Evolutionary conservation across 2,329 filamentous ascomycete genomes (phyloP).

Genomic region (Coniochaeta ligniaria): DNA sequence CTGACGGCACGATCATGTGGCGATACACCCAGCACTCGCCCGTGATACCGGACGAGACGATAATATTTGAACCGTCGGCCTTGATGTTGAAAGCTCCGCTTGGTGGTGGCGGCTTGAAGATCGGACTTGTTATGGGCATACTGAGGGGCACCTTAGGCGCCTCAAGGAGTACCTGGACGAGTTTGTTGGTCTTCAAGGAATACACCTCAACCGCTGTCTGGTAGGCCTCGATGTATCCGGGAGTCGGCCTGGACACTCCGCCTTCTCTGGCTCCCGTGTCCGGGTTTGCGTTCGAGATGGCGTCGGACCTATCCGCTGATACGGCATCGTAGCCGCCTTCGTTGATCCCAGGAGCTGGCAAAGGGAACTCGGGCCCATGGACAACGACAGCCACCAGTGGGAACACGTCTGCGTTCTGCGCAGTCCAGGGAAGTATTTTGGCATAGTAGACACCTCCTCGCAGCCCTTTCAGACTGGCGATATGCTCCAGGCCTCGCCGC

Average conservation of each 20-base stretch:
- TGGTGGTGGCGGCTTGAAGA: slow-evolving; percentile 62
- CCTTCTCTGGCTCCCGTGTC: slow-evolving; percentile 18
- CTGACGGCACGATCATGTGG: slow-evolving; percentile 35
- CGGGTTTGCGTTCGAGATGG: slow-evolving; percentile 32
- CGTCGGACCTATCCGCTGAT: slow-evolving; percentile 29
- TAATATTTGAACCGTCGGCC: slow-evolving; percentile 63
- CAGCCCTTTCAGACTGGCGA: slow-evolving; percentile 68
- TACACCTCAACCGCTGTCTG: slow-evolving; percentile 88
- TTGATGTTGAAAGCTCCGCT: slow-evolving; percentile 67
- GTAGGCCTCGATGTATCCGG: slow-evolving; percentile 49
- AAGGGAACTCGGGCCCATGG: slow-evolving; percentile 64
- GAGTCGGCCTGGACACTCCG: slow-evolving; percentile 27
- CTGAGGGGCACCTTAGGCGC: slow-evolving; percentile 56
- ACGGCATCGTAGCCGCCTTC: slow-evolving; percentile 29
- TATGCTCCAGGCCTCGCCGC: slow-evolving; percentile 61
- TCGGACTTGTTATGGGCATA: slow-evolving; percentile 50
- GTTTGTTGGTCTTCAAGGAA: slow-evolving; percentile 68
- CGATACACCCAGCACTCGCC: slow-evolving; percentile 81
- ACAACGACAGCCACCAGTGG: slow-evolving; percentile 75
- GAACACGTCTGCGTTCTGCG: slow-evolving; percentile 44
- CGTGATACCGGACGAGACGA: slow-evolving; percentile 71
- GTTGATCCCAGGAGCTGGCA: slow-evolving; percentile 23
- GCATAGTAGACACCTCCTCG: slow-evolving; percentile 74
- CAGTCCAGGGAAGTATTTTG: slow-evolving; percentile 70
- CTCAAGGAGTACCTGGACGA: slow-evolving; percentile 66